Percentiles rank a stretch among this genome's conserved stretches.
phyloP scores from a whole-genome alignment of 1,284 basidiomycete genomes.

The Ceratobasidium sp. region DNA sequence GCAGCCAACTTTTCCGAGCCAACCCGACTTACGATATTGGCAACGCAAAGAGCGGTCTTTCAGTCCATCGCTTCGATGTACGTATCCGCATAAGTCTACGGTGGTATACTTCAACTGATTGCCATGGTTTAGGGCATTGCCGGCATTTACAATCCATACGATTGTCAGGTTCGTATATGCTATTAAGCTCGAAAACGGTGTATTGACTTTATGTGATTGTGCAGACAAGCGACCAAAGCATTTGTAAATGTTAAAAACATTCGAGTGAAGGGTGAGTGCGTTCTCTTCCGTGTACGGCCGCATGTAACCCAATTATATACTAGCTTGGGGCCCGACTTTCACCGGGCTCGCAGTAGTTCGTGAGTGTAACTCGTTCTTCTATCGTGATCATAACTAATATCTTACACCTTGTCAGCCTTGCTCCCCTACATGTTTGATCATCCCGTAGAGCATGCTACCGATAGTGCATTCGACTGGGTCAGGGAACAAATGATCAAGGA shows the following conservation, averaged over 20 bases:
- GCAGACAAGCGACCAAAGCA: slow-evolving; percentile 78
- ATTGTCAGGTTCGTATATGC: slow-evolving; percentile 66
- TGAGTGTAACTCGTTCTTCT: slow-evolving; percentile 59
- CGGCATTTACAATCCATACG: slow-evolving; percentile 87
- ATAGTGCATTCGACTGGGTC: slow-evolving; percentile 76
- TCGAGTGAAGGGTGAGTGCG: slow-evolving; percentile 63
- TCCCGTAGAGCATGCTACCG: slow-evolving; percentile 80
- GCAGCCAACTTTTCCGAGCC: slow-evolving; percentile 83
- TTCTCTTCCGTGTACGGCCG: not conserved
- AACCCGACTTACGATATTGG: slow-evolving; percentile 77
- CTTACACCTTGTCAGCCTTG: slow-evolving; percentile 59
- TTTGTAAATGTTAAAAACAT: slow-evolving; percentile 76
- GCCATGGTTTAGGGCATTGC: slow-evolving; percentile 71
- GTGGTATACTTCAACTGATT: not conserved
- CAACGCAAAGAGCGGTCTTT: slow-evolving; percentile 84
- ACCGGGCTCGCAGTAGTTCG: slow-evolving; percentile 68
- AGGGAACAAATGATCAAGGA: slow-evolving; percentile 60
- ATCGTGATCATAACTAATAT: slow-evolving; percentile 64
- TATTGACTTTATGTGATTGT: not conserved
- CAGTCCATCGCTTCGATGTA: slow-evolving; percentile 92
- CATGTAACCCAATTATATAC: not conserved
- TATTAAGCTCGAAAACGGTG: not conserved
- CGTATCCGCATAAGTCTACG: slow-evolving; percentile 52
- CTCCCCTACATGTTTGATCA: slow-evolving; percentile 89
- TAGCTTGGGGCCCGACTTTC: slow-evolving; percentile 84